Percentiles rank a stretch among this genome's conserved stretches.
These are phyloP conservation scores for Fusarium pseudocircinatum DNA, from an alignment of 2,329 filamentous ascomycete genomes.

Conservation along the genomic window DNA sequence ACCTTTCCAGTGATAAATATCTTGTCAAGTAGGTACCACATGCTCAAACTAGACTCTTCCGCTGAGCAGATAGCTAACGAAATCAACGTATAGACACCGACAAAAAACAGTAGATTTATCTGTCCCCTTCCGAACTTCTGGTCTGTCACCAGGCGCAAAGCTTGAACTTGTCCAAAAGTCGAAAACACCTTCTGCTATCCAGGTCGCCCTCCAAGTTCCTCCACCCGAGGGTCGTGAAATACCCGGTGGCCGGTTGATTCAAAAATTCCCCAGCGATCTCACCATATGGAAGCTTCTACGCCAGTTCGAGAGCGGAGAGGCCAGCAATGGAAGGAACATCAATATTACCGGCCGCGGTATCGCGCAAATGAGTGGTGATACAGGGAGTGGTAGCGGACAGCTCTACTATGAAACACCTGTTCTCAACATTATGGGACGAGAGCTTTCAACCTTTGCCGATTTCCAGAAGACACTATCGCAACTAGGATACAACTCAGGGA, in stretches of 20 bases:
- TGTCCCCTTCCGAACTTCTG: constrained; percentile 82
- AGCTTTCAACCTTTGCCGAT: constrained; percentile 79
- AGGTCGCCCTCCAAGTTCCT: constrained; percentile 87
- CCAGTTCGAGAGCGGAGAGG: constrained; percentile 83
- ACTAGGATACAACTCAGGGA: constrained; percentile 87
- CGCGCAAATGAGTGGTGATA: constrained; percentile 67
- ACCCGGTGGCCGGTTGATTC: constrained; percentile 74
- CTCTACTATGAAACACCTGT: constrained; percentile 90
- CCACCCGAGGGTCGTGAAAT: constrained; percentile 71
- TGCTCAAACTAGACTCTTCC: background rate
- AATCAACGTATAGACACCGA: constrained; percentile 68
- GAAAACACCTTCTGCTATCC: constrained; percentile 84
- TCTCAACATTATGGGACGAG: constrained; percentile 83
- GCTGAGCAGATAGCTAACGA: background rate
- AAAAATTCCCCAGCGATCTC: constrained; percentile 89
- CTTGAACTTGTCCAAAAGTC: constrained; percentile 91
- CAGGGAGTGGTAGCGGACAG: constrained; percentile 72
- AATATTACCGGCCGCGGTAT: constrained; percentile 88
- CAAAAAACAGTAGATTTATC: constrained; percentile 89
- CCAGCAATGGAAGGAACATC: constrained; percentile 67
- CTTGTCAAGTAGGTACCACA: constrained; percentile 74
- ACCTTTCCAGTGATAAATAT: constrained; percentile 76
- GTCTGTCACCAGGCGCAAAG: constrained; percentile 85
- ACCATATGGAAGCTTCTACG: constrained; percentile 90
- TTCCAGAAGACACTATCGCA: constrained; percentile 90